Conservation (phyloP, 2,329 filamentous ascomycete genomes). For the Pseudogymnoascus sp. region DNA sequence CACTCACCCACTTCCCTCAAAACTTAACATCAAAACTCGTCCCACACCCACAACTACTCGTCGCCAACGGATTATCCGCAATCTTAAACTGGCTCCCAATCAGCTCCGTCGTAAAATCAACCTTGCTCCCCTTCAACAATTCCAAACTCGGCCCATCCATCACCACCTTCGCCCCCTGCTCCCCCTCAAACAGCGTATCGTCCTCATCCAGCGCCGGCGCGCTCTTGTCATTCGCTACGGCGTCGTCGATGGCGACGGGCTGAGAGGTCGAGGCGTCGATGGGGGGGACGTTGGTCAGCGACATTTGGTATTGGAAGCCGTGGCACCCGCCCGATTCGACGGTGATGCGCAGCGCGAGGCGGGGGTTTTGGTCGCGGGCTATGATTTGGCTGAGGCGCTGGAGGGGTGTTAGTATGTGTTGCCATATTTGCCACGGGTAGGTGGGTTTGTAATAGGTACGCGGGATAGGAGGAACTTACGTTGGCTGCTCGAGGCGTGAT, state of each 20-base stretch:
- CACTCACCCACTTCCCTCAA: conserved; percentile 33
- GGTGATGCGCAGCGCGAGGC: conserved; percentile 79
- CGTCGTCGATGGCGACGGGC: neutral
- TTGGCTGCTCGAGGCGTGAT: conserved; percentile 78
- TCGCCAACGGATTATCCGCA: conserved; percentile 82
- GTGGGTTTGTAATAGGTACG: too few relatives aligned
- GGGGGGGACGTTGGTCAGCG: conserved; percentile 56
- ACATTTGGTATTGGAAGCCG: conserved; percentile 96
- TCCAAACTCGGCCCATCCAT: conserved; percentile 84
- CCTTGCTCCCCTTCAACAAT: conserved; percentile 82
- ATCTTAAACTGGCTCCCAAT: conserved; percentile 96
- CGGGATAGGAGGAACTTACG: too few relatives aligned
- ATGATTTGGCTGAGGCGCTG: conserved; percentile 54
- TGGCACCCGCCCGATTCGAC: conserved; percentile 94
- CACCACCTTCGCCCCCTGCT: conserved; percentile 66
- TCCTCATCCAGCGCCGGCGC: conserved; percentile 57
- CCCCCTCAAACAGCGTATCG: conserved; percentile 73
- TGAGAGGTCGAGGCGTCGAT: conserved; percentile 24
- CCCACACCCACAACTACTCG: conserved; percentile 92
- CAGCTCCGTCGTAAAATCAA: conserved; percentile 94
- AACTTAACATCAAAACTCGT: conserved; percentile 93
- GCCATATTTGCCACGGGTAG: too few relatives aligned
- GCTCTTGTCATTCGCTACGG: conserved; percentile 20
- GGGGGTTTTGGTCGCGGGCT: conserved; percentile 61
- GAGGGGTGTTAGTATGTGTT: neutral